Base-by-base conservation (phyloP, 2,329 filamentous ascomycete species). In the Microsporum canis region DNA sequence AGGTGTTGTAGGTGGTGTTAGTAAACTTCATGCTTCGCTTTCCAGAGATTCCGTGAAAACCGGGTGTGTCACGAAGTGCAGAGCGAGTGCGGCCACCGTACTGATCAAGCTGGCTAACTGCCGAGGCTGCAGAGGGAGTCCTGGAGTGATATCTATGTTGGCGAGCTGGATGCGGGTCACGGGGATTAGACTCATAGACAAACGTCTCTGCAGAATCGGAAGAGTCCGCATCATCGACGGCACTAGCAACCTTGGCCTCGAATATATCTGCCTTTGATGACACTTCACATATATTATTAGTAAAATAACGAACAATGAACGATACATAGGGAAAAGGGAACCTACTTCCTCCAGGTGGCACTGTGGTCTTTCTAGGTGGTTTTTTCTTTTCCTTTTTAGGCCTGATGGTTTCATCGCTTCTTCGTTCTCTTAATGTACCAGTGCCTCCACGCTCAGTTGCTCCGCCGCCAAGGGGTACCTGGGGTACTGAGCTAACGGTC, bases 201-300 rank as follows among this genome's bases (percentile, higher is more conserved):
- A 97, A 99, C 0, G 94, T 97, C 75, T 97, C 94, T 69, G 96
- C 94, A 0, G 92, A 97, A 72, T 99, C 94, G 5, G 92, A 96
- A 10, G 92, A 95, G 73, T 96, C 89, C 51, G 90, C 91, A 73
- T 97, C 91, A 71, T 97, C 92, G 59, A 99, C 91, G 6, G 92
- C 92, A 72, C 87, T 96, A 58, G 92, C 92, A 66, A 99, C 91
- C 71, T 95, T 95, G 67, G 91, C 91, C 77, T 97, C 94, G 72
- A 99, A 99, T 58, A 97, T 91, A 75, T 99, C 94, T 71, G 94
- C 92, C 78, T 97, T 97, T 63, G 91, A 95, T 14, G 91, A 94
- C 63, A 87, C 89, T 86, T 80, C 73, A 17, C n/a, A 57, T n/a
- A 57, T 8, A n/a, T 31, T 62, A 70, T 72, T 60, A 68, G 66